Conservation (phyloP, 1,284 basidiomycete genomes). For the Irpex sp. region DNA sequence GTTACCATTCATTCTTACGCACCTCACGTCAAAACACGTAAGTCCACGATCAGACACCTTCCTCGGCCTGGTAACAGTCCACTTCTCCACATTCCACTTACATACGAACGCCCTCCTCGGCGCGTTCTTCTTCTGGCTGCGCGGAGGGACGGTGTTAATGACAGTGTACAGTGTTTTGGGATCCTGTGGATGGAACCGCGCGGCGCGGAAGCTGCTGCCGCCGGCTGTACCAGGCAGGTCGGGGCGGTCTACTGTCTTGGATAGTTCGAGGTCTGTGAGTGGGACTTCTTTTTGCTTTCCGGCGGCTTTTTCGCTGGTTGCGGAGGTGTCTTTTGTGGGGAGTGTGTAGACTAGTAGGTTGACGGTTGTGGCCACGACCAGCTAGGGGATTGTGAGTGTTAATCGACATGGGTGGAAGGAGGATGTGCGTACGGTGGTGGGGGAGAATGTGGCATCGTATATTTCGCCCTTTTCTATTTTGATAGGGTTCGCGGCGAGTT, state of each 20-base stretch:
- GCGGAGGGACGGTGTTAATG: slow-evolving; percentile 63
- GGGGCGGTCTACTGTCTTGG: slow-evolving; percentile 52
- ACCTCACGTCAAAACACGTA: slow-evolving; percentile 88
- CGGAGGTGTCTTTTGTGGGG: slow-evolving; percentile 24
- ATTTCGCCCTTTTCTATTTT: slow-evolving; percentile 58
- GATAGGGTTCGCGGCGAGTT: slow-evolving; percentile 40
- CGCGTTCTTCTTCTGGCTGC: slow-evolving; percentile 46
- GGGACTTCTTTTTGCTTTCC: slow-evolving; percentile 35
- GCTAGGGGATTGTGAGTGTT: slow-evolving; percentile 31
- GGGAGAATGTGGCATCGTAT: slow-evolving; percentile 69
- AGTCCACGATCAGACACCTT: slow-evolving; percentile 74
- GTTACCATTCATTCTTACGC: slow-evolving; percentile 13
- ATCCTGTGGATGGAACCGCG: slow-evolving; percentile 62
- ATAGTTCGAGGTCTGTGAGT: slow-evolving; percentile 34
- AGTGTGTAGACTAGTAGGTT: slow-evolving; percentile 59
- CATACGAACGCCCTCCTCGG: slow-evolving; percentile 56
- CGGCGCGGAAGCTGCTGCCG: slow-evolving; percentile 69
- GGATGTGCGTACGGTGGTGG: slow-evolving; percentile 35
- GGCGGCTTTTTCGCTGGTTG: slow-evolving; percentile 32
- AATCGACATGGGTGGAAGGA: too few relatives aligned
- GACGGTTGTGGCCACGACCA: slow-evolving; percentile 59
- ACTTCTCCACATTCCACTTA: slow-evolving; percentile 59
- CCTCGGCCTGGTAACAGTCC: slow-evolving; percentile 47
- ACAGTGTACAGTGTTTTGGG: slow-evolving; percentile 62
- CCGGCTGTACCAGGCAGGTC: slow-evolving; percentile 38